Evolutionary conservation across 2,329 filamentous ascomycete genomes (phyloP), one percentile per base, ranked within the genome.

Genomic region (Apiospora aurea): DNA sequence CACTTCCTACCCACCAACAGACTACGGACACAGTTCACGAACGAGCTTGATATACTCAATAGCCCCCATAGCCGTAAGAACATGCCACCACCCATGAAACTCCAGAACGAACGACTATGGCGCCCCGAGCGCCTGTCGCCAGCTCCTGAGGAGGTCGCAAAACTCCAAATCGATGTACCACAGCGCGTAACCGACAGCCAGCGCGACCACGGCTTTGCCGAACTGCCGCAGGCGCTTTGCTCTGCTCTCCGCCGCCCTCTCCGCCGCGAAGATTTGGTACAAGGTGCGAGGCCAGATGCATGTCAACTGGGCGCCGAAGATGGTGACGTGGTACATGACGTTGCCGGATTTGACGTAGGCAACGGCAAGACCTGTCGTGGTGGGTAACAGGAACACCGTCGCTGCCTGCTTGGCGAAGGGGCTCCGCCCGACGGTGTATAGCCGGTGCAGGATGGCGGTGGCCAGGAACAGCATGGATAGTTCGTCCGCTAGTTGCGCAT

Each of bases 51-150:
- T 85, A 61, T 82, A 83, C 69, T 78, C 76, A 29, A 83, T 84
- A 4, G 88, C 88, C 0, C 87, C 85, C 24, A 88, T 80, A 0
- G 87, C 89, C 0, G 89, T 91, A 29, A 90, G 80, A 18, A 91
- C 79, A 75, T 91, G 89, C 89, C 89, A 91, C 89, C 89, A 91
- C 0, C 88, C 89, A 76, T 91, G 89, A 21, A 91, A 76, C 79
- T 91, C 89, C 6, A 91, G 77, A 0, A 88, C 41, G 78, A 87
- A 89, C 1, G 85, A 86, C 84, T 83, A 88, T 0, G 89, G 89
- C 61, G 89, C 77, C 0, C 89, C 89, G 2, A 90, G 74, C 0
- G 70, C 74, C 7, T 79, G 79, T 68, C 88, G 85, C 13, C 85
- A 73, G 0, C 75, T 72, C 2, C 87, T 85, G 29, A 91, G 80